phyloP scores from a whole-genome alignment of 2,329 filamentous ascomycete species.

The Aspergillus terreus region DNA sequence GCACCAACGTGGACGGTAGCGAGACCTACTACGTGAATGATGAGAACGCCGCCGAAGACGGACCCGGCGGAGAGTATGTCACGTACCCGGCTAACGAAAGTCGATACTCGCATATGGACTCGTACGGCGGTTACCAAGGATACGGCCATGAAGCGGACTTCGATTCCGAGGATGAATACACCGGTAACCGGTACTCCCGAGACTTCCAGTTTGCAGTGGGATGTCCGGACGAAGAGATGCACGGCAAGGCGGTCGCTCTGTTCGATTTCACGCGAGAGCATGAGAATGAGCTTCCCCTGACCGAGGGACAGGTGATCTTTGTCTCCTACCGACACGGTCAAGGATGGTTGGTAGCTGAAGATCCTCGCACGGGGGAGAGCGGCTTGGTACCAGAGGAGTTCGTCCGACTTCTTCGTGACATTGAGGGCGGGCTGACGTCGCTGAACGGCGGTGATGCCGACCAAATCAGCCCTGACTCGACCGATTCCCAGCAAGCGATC shows the following conservation, averaged over 20 bases:
- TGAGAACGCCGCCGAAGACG: constrained; percentile 59
- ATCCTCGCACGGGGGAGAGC: constrained; percentile 89
- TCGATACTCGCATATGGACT: constrained; percentile 50
- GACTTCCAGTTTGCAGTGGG: constrained; percentile 95
- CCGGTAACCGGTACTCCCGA: constrained; percentile 72
- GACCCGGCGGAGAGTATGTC: constrained; percentile 74
- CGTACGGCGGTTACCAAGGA: constrained; percentile 41
- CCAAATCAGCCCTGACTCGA: constrained; percentile 55
- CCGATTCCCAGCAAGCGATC: constrained; percentile 26
- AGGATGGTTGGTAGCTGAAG: constrained; percentile 95
- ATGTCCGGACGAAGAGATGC: constrained; percentile 94
- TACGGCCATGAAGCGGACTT: constrained; percentile 29
- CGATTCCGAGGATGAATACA: constrained; percentile 48
- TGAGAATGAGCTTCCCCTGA: constrained; percentile 88
- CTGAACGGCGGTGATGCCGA: constrained; percentile 52
- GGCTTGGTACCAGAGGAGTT: constrained; percentile 96
- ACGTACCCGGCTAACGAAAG: constrained; percentile 69
- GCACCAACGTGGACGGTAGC: constrained; percentile 65
- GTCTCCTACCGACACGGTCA: constrained; percentile 95
- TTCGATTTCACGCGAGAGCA: constrained; percentile 96
- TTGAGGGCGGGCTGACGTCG: constrained; percentile 82
- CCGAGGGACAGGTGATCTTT: constrained; percentile 93
- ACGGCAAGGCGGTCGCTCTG: constrained; percentile 89
- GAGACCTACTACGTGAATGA: constrained; percentile 71
- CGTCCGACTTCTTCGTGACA: constrained; percentile 84